These are phyloP conservation scores for Populus tremula DNA, from an alignment of 345 rosid genomes.

Conservation along the genomic window DNA sequence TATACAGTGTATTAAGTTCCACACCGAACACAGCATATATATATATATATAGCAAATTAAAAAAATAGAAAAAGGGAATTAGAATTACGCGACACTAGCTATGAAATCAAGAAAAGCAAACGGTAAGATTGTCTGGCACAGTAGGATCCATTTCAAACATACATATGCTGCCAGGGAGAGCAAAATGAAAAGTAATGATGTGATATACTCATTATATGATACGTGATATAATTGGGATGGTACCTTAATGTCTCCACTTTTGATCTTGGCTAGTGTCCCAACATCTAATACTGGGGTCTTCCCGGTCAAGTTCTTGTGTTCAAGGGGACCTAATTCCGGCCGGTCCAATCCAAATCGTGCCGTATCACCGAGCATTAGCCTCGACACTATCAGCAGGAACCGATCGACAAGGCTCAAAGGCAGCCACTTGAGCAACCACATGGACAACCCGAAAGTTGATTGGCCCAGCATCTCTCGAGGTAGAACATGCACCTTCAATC, in stretches of 20 bases:
- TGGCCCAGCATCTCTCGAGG: slow-evolving; percentile 88
- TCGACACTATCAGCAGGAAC: slow-evolving; percentile 56
- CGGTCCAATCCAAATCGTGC: slow-evolving; percentile 58
- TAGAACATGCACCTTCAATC: slow-evolving; percentile 74
- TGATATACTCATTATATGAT: neutral
- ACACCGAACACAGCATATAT: no score
- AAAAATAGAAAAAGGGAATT: neutral
- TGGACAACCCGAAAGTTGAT: slow-evolving; percentile 76
- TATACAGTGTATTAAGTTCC: no score
- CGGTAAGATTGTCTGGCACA: slow-evolving; percentile 11
- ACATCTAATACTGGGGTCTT: slow-evolving; percentile 89
- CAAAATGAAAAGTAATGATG: neutral
- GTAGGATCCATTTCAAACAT: slow-evolving; percentile 29
- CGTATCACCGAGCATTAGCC: slow-evolving; percentile 65
- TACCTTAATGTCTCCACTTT: slow-evolving; percentile 78
- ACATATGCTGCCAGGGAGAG: neutral
- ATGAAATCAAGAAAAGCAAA: neutral
- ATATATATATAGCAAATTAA: no score
- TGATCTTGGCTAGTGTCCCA: slow-evolving; percentile 73
- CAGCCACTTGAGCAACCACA: slow-evolving; percentile 79
- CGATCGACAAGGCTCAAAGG: slow-evolving; percentile 63
- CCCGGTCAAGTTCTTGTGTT: slow-evolving; percentile 59
- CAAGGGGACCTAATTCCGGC: slow-evolving; percentile 75
- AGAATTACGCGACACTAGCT: neutral
- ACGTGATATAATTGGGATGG: neutral